These are phyloP conservation scores for Lichtheimia ornata DNA, from an alignment of 371 early-diverging fungal genomes.

Conservation along the genomic window DNA sequence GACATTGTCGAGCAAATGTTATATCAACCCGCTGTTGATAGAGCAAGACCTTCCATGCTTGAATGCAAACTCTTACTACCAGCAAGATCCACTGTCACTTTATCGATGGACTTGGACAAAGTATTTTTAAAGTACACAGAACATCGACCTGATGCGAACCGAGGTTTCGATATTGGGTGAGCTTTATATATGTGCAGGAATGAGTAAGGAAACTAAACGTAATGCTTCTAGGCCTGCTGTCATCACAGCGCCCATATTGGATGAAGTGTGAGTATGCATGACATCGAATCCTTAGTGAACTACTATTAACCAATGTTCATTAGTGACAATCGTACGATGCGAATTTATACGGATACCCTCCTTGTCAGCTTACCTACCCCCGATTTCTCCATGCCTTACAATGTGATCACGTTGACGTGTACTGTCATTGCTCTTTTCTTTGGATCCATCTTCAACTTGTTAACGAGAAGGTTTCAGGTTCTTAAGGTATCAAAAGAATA, in stretches of 20 bases:
- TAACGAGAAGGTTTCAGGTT: constrained; percentile 66
- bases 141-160: constrained; percentile 95
- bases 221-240: constrained; percentile 35
- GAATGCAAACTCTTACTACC: constrained; percentile 76
- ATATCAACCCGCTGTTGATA: constrained; percentile 77
- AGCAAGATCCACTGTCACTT: constrained; percentile 61
- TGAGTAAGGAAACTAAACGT: background rate
- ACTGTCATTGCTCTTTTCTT: constrained; percentile 94
- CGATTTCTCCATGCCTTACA: constrained; percentile 98
- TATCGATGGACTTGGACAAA: constrained; percentile 83
- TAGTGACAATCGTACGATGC: constrained; percentile 27
- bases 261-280: constrained; percentile 8
- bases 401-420: constrained; percentile 95
- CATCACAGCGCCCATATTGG: constrained; percentile 32
- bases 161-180: constrained; percentile 91
- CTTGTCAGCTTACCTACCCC: constrained; percentile 90
- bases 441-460: constrained; percentile 88
- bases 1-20: constrained; percentile 53
- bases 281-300: background rate
- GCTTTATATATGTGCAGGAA: background rate
- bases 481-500: constrained; percentile 24
- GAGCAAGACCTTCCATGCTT: constrained; percentile 80
- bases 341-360: constrained; percentile 82
- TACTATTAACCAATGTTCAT: background rate
- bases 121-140: constrained; percentile 92